Evolutionary conservation across 148 eudicot genomes (phyloP), one percentile per base, ranked within the genome.

Genomic region (Rhododendron molle): DNA sequence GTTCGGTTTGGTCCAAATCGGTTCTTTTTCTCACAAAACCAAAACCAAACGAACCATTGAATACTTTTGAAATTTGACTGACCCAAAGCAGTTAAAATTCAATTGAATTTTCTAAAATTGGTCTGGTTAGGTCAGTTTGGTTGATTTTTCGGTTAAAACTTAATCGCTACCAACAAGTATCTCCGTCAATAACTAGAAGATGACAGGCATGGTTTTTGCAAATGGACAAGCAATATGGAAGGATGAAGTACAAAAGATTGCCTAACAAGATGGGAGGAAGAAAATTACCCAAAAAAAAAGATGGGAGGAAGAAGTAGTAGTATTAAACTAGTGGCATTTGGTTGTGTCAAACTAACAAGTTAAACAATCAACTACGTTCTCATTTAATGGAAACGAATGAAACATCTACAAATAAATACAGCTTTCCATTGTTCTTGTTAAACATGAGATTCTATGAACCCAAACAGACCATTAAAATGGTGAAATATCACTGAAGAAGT

Each of bases 401-500:
- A 76, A 80, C 81, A 65, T 86, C 43, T 84, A 77, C 87, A 84
- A 9, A 76, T 83, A 81, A 15, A 71, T 20, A 21, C 65, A 58
- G 18, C 54, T 20, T 78, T 65, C 34, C 62, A 50, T 44, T 43
- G 32, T 15, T 26, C 15, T 13, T 36, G 71, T 49, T 14, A 21
- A 38, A 44, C 14, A 30, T 56, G 56, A 26, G 34, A 21, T 7
- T 71, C 34, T 71, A 30, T 32, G 15, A 71, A 81, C 16, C 8
- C 26, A 34, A 15, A 43, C 9, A 56, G 50, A 69, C 58, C 88
- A 84, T 91, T 89, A 72, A 94, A 44, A 83, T 87, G 92, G 84
- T 85, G 89, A 40, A 86, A 73, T 78, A 90, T 87, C 6, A 91
- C 94, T 11, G 90, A 89, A 80, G 91, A 92, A 65, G 88, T 86